Evolutionary conservation across 2,329 filamentous ascomycete genomes (phyloP), one percentile per base, ranked within the genome.

Genomic region (Fonsecaea nubica): DNA sequence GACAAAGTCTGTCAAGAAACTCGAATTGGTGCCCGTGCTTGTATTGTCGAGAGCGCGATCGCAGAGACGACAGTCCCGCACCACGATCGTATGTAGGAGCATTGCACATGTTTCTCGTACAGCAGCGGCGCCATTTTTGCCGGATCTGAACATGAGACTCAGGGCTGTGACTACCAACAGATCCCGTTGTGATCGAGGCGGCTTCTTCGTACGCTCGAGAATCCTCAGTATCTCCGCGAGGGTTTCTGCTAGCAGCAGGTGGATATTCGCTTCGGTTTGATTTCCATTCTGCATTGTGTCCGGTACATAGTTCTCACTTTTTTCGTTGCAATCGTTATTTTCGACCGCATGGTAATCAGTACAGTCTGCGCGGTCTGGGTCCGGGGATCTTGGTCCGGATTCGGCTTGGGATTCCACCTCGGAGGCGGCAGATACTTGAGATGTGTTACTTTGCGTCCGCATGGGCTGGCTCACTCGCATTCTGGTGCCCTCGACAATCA

Each of bases 1-100:
- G 45, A 50, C 45, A 50, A 50, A 50, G 21, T 50, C 45, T 8
- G 45, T 50, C 45, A 50, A 25, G 45, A 50, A 50, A 8, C 18
- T 25, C 18, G 10, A 25, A 9, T 12, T 50, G 12, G 10, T 50
- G 13, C 9, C 21, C 25, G 45, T 30, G 45, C 45, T 13, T 50
- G 3, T 12, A 5, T 8, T 10, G 15, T 50, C 45, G 4, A 30
- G 12, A 4, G 21, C 45, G 10, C 45, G 45, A 50, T 30, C 45
- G 12, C 21, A 25, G 4, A 50, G 45, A 12, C 18, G 18, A 30
- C 45, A 50, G 21, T 50, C 45, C 18, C 21, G 45, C 18, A 50
- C 12, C 45, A 50, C 18, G 9, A 50, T 30, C 3, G 21, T 21
- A 25, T 50, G 45, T 10, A 50, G 21, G 45, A 50, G 18, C 45